Conservation (phyloP, 768 basidiomycete species). For the Leccinum sublutescens region DNA sequence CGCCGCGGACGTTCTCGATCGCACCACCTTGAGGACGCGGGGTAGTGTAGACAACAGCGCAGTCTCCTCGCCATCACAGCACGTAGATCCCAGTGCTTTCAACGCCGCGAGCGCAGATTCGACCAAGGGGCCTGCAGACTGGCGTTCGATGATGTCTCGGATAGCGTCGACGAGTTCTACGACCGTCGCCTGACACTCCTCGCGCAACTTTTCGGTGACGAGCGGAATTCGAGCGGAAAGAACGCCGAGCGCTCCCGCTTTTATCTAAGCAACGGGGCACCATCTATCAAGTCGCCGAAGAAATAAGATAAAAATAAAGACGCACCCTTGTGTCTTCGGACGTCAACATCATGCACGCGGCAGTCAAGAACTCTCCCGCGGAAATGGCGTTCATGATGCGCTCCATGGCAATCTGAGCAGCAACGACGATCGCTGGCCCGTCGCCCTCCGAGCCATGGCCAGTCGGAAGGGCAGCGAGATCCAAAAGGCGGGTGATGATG, state of each 20-base stretch:
- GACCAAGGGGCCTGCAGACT: constrained; percentile 40
- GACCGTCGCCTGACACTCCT: constrained; percentile 47
- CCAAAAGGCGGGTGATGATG: constrained; percentile 49
- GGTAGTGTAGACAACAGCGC: constrained; percentile 60
- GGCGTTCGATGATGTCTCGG: constrained; percentile 44
- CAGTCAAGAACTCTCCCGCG: constrained; percentile 64
- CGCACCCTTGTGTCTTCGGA: constrained; percentile 54
- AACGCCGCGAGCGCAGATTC: constrained; percentile 59
- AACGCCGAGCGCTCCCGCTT: constrained; percentile 67
- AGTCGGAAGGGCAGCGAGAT: constrained; percentile 40
- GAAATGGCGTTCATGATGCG: constrained; percentile 63
- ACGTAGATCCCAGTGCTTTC: constrained; percentile 54
- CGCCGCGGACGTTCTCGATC: constrained; percentile 36
- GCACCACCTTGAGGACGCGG: constrained; percentile 48
- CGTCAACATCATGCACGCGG: constrained; percentile 54
- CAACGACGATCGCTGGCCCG: constrained; percentile 43
- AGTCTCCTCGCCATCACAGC: constrained; percentile 64
- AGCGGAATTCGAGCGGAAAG: constrained; percentile 63
- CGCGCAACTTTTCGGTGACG: constrained; percentile 56
- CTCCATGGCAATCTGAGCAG: constrained; percentile 51
- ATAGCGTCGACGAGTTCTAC: constrained; percentile 52
- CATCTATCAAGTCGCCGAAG: background rate
- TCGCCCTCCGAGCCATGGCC: constrained; percentile 34
- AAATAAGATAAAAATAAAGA: background rate
- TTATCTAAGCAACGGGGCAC: constrained; percentile 42